Evolutionary conservation across 2,329 filamentous ascomycete species (phyloP).

Genomic region (Cordyceps javanica): DNA sequence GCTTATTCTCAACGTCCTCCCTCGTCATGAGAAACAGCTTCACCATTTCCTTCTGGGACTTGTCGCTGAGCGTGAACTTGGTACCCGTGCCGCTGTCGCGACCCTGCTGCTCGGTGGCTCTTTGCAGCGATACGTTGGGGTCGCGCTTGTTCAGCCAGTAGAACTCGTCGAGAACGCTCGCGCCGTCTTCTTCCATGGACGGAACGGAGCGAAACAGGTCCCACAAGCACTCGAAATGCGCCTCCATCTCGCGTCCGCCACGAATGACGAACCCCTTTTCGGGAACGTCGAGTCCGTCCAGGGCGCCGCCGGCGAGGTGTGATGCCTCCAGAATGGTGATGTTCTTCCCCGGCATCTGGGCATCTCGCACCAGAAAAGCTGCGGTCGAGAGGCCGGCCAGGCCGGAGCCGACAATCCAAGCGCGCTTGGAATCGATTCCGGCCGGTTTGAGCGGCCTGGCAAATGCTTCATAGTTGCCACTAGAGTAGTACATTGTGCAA

Average conservation of each 20-base stretch:
- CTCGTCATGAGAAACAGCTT: slow-evolving; percentile 15
- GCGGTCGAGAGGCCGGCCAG: neutral
- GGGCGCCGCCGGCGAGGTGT: slow-evolving; percentile 22
- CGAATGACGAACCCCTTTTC: slow-evolving; percentile 26
- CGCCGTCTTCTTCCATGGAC: slow-evolving; percentile 21
- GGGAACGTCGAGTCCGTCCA: slow-evolving; percentile 14
- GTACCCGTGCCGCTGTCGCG: slow-evolving; percentile 19
- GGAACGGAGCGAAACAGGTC: slow-evolving; percentile 25
- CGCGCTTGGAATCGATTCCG: neutral
- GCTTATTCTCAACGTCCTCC: neutral
- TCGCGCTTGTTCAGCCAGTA: slow-evolving; percentile 24
- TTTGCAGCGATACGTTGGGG: slow-evolving; percentile 18
- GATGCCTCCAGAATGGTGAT: neutral
- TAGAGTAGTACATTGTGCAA: neutral
- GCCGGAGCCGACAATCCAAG: neutral
- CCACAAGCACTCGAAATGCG: slow-evolving; percentile 23
- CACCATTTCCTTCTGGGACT: slow-evolving; percentile 18
- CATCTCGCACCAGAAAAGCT: neutral
- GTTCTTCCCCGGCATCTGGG: neutral
- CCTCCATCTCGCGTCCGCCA: slow-evolving; percentile 24
- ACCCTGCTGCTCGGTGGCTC: slow-evolving; percentile 23
- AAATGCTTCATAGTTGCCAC: neutral
- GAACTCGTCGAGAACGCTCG: slow-evolving; percentile 26
- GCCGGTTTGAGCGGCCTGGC: neutral
- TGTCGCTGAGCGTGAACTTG: slow-evolving; percentile 17